Base-by-base conservation (phyloP, 2,329 filamentous ascomycete genomes). In the Phyllosticta ampelicida region DNA sequence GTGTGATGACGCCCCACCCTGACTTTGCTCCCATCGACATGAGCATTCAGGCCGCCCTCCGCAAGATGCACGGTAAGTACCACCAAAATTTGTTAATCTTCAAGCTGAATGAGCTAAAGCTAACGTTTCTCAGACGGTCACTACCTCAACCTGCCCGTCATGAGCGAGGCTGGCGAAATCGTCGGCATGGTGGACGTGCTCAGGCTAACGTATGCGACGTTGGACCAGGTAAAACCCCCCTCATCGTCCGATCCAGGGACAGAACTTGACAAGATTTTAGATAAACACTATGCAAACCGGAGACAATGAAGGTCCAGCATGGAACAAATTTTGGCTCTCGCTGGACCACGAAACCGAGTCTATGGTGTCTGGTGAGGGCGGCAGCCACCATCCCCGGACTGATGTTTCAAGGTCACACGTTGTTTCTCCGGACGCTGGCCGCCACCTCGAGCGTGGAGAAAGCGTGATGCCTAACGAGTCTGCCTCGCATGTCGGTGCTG, bases 271-370 rank as follows among this genome's bases (percentile, higher is more conserved):
- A 60, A 51, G 28, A 16, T 54, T 49, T 44, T 63, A 86, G 80
- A 85, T 86, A 69, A 97, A 97, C 77, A 90, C 89, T 60, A 97
- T 99, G 86, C 85, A 83, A 48, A 90, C 86, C 56, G 83, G 83
- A 49, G 92, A 96, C 69, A 90, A 84, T 65, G 94, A 99, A 74
- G 94, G 94, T 0, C 94, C 94, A 5, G 94, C 94, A 6, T 99
- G 94, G 94, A 97, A 96, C 78, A 99, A 97, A 74, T 99, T 99
- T 77, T 99, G 94, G 94, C 80, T 97, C 64, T 97, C 94, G 0
- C 85, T 99, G 66, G 84, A 97, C 72, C 85, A 95, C 66, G 92
- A 96, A 71, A 92, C 91, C 13, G 94, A 97, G 74, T 99, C 94
- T 1, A 87, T 96, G 80, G 85, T 97, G 73, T 99, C 94, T 60